Evolutionary conservation across 176 grass and related monocot species (phyloP).

Genomic region (Juncus inflexus): DNA sequence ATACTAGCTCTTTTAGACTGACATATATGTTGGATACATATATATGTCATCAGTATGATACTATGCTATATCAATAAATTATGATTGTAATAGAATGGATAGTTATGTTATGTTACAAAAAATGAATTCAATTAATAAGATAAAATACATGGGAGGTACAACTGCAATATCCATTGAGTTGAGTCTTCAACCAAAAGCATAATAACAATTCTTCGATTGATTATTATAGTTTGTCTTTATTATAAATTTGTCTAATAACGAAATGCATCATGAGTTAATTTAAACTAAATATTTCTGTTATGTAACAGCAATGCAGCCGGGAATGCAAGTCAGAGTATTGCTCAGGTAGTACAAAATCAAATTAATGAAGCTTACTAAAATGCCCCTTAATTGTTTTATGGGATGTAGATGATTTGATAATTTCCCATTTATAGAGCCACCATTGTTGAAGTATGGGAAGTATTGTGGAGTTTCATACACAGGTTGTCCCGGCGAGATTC

Average conservation of each 20-base stretch:
- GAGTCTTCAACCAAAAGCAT: too few species aligned
- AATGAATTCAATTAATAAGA: background rate
- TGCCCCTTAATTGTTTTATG: background rate
- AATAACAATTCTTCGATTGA: too few species aligned
- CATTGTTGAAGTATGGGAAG: conserved; percentile 75
- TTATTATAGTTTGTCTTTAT: background rate
- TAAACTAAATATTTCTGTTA: conserved; percentile 2
- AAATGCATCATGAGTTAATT: background rate
- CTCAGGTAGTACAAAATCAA: conserved; percentile 29
- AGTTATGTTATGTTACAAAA: background rate
- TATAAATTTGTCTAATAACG: background rate
- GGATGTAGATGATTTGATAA: background rate
- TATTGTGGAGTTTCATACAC: conserved; percentile 77
- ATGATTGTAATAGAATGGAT: too few species aligned
- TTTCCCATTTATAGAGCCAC: conserved; percentile 33
- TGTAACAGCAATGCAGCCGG: conserved; percentile 58
- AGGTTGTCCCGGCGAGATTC: conserved; percentile 65
- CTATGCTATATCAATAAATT: too few species aligned
- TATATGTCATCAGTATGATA: too few species aligned
- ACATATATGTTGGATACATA: too few species aligned
- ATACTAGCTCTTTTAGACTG: too few species aligned
- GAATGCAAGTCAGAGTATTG: conserved; percentile 72
- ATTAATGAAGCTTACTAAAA: background rate
- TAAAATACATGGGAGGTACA: background rate
- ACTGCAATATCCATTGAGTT: too few species aligned